Conservation (phyloP, 2,329 filamentous ascomycete genomes). For the Xylaria sp. region DNA sequence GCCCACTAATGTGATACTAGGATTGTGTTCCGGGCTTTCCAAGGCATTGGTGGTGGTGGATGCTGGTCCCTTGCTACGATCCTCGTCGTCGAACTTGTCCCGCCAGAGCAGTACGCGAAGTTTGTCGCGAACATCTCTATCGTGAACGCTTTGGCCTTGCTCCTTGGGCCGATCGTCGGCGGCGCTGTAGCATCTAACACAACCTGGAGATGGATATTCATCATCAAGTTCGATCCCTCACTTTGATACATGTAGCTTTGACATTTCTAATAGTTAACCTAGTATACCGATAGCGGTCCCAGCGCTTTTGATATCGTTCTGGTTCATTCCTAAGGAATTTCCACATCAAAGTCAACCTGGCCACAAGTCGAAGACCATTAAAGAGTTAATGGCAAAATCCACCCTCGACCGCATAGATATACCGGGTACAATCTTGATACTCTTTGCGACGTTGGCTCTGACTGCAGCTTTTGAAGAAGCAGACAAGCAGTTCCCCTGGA, state of each 20-base stretch:
- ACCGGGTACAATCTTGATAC: constrained; percentile 26
- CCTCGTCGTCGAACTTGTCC: constrained; percentile 29
- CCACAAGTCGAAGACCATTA: not conserved
- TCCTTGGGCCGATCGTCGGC: constrained; percentile 34
- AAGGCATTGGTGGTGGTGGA: constrained; percentile 30
- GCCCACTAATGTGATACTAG: constrained; percentile 1
- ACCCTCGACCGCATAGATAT: constrained; percentile 24
- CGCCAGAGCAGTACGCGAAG: constrained; percentile 25
- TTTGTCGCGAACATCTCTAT: constrained; percentile 22
- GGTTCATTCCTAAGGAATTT: constrained; percentile 10
- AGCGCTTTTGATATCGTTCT: not conserved
- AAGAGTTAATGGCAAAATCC: not conserved
- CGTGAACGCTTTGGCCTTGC: constrained; percentile 18
- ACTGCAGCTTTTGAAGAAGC: constrained; percentile 32
- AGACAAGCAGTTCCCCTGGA: constrained; percentile 29
- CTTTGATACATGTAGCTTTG: too few relatives aligned
- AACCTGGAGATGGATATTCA: constrained; percentile 37
- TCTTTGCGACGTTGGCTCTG: constrained; percentile 26
- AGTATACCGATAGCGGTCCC: constrained; percentile 5
- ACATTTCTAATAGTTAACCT: not conserved
- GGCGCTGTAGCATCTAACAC: constrained; percentile 29
- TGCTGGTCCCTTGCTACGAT: constrained; percentile 27
- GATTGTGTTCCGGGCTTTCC: constrained; percentile 25
- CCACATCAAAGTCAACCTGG: not conserved
- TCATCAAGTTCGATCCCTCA: constrained; percentile 30